Evolutionary conservation across 2,329 filamentous ascomycete genomes (phyloP), one percentile per base, ranked within the genome.

Genomic region (Fusarium succisae): DNA sequence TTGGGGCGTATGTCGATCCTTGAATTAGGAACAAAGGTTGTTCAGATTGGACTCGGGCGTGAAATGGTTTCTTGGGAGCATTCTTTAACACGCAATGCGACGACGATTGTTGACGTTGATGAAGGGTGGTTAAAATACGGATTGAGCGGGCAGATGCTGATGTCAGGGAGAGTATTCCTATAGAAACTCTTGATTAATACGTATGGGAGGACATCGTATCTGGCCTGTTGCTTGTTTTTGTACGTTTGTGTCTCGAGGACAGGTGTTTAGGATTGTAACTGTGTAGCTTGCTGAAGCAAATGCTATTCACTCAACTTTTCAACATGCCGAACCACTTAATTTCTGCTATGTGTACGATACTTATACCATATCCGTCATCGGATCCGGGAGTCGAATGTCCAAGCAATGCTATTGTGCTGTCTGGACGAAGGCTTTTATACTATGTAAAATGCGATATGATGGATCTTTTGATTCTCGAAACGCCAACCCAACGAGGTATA

Each of bases 181-280:
- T 37, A 37, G 26, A 32, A 48, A 47, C 65, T 45, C 55, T 78
- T 70, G 72, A 78, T 79, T 76, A 74, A 69, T 75, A 54, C 54
- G 69, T 76, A 63, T 53, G 68, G 63, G 66, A 59, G 55, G 75
- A 57, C 51, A 47, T 44, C n/a, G 60, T 54, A 67, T 74, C 69
- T 69, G 69, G 68, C 65, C 54, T 58, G 56, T 66, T 59, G 73
- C 47, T 77, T 73, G 59, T 66, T 76, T 78, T 74, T 72, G 51
- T 65, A 53, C 71, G 73, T 65, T 66, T 75, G 71, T 67, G 69
- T 73, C 60, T 76, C 68, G 67, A 77, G 66, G 68, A 66, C 75
- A 73, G 77, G 77, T 79, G 77, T 79, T 79, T 72, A 73, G 69
- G 76, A 73, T 70, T 74, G 76, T 78, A 69, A 76, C 60, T 72